Percentiles rank a stretch among this genome's conserved stretches.
Conservation (phyloP, 2,329 filamentous ascomycete genomes). For the Aplosporella prunicola region DNA sequence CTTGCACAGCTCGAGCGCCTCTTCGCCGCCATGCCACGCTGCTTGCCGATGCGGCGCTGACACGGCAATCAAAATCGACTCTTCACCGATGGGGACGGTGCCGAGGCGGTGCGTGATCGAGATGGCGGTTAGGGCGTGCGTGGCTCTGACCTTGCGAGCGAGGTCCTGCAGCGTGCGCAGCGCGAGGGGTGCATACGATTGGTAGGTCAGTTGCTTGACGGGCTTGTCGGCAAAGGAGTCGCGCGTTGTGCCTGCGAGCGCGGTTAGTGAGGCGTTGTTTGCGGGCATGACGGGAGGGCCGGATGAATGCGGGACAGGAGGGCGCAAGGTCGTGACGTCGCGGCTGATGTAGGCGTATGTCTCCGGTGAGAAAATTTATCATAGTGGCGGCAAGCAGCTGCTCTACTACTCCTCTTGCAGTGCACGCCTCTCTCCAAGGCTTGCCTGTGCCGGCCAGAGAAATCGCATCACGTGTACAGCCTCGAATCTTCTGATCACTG, state of each 20-base stretch:
- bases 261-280: not conserved
- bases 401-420: too few relatives aligned
- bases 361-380: too few relatives aligned
- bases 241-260: conserved; percentile 57
- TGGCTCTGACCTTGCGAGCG: conserved; percentile 45
- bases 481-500: too few relatives aligned
- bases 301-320: too few relatives aligned
- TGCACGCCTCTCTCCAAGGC: too few relatives aligned
- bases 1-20: conserved; percentile 81
- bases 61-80: conserved; percentile 84
- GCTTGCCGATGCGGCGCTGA: conserved; percentile 73
- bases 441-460: too few relatives aligned
- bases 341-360: too few relatives aligned
- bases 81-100: conserved; percentile 77
- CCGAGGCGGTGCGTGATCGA: conserved; percentile 80
- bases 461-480: too few relatives aligned
- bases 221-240: conserved; percentile 62
- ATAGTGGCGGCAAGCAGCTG: too few relatives aligned
- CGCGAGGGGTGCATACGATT: conserved; percentile 61
- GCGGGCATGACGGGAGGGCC: too few relatives aligned
- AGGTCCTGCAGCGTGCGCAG: conserved; percentile 60
- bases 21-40: conserved; percentile 82
- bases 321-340: too few relatives aligned
- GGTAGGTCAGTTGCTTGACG: conserved; percentile 68
- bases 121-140: conserved; percentile 61